Evolutionary conservation across 495 filamentous ascomycete species (phyloP).

Genomic region (Aspergillus ellipticus): DNA sequence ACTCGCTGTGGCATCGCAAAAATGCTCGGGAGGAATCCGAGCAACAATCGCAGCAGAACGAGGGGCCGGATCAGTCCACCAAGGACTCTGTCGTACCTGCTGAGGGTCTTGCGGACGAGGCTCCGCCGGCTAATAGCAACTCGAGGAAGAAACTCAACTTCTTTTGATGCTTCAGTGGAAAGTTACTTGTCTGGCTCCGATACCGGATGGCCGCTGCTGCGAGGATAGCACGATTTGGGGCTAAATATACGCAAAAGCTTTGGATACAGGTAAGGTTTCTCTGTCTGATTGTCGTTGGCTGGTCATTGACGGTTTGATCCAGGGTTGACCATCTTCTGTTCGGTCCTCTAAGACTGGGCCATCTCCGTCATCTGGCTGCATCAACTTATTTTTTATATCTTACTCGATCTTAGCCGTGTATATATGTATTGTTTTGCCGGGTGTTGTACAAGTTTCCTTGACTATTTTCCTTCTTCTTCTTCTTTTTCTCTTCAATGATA

Average conservation of each 20-base stretch:
- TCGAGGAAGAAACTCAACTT: constrained; percentile 33
- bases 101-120: constrained; percentile 10
- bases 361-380: background rate
- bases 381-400: background rate
- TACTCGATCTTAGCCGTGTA: background rate
- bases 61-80: constrained; percentile 5
- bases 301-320: too few species aligned
- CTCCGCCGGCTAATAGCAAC: constrained; percentile 13
- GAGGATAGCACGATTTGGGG: too few species aligned
- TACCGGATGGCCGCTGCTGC: too few species aligned
- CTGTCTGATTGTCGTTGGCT: too few species aligned
- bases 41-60: constrained; percentile 20
- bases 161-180: constrained; percentile 21
- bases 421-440: background rate
- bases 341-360: too few species aligned
- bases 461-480: background rate
- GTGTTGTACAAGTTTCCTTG: background rate
- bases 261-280: too few species aligned
- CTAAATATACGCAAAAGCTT: too few species aligned
- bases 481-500: constrained; percentile 2
- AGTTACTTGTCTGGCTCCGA: too few species aligned
- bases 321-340: too few species aligned
- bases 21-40: background rate
- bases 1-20: constrained; percentile 53
- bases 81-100: constrained; percentile 19